A percentile compares a stretch with the other conserved stretches of the same genome.
These are phyloP conservation scores for Cystofilobasidium ferigula DNA, from an alignment of 768 basidiomycete genomes.

Conservation along the genomic window DNA sequence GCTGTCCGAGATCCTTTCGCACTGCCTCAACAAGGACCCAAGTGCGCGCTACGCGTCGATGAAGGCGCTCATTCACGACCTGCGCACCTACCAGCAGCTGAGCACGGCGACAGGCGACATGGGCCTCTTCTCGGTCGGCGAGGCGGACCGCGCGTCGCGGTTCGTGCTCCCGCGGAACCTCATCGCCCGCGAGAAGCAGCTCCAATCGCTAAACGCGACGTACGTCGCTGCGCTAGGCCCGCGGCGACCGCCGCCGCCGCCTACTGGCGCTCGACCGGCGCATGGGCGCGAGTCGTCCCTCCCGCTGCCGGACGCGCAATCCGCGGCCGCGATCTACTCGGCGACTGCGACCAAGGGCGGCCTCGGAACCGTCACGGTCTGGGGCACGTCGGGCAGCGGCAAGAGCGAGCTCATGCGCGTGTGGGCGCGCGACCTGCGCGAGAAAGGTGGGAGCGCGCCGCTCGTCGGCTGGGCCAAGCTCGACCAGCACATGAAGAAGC, in stretches of 20 bases:
- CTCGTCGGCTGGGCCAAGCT: constrained; percentile 44
- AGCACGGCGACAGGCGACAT: constrained; percentile 20
- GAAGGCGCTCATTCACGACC: constrained; percentile 31
- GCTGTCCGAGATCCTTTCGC: constrained; percentile 31
- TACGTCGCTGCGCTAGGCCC: not conserved
- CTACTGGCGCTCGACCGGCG: not conserved
- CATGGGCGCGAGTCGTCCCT: not conserved
- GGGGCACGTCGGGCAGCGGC: constrained; percentile 15
- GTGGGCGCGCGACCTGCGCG: constrained; percentile 13
- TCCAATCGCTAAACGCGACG: constrained; percentile 12
- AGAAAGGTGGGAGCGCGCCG: not conserved
- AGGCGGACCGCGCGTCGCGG: constrained; percentile 26
- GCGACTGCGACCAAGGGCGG: not conserved
- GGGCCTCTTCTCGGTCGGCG: constrained; percentile 27
- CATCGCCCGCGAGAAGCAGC: constrained; percentile 26
- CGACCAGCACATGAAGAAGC: constrained; percentile 53
- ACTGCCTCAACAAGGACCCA: constrained; percentile 29
- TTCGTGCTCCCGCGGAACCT: constrained; percentile 26
- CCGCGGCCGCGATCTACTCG: not conserved
- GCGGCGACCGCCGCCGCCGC: not conserved
- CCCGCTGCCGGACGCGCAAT: not conserved
- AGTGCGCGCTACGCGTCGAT: constrained; percentile 32
- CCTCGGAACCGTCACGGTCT: constrained; percentile 23
- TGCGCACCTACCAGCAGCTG: constrained; percentile 28
- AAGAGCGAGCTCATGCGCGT: constrained; percentile 12